phyloP scores from a whole-genome alignment of 1,139 yeast species.

The Citeromyces siamensis region DNA sequence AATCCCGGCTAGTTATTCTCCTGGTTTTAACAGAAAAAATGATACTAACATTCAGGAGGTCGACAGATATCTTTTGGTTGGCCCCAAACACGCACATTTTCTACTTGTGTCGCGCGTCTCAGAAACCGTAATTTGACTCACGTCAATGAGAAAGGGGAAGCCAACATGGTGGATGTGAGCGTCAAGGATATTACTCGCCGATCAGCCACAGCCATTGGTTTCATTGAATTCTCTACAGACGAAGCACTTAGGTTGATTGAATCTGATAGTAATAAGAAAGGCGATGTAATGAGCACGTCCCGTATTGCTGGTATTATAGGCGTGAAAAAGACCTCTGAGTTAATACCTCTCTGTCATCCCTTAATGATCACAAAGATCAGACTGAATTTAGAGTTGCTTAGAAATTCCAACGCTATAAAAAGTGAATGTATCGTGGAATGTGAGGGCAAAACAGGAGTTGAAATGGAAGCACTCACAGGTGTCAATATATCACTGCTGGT shows the following conservation, averaged over 20 bases:
- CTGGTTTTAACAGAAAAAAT: not conserved
- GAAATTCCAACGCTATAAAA: slow-evolving; percentile 15
- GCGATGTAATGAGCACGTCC: slow-evolving; percentile 34
- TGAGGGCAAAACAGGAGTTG: slow-evolving; percentile 37
- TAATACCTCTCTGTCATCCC: slow-evolving; percentile 38
- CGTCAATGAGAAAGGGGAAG: slow-evolving; percentile 27
- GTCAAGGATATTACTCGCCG: slow-evolving; percentile 24
- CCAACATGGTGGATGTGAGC: slow-evolving; percentile 33
- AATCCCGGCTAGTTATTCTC: not conserved
- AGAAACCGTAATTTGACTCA: slow-evolving; percentile 22
- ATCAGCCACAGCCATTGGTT: slow-evolving; percentile 28
- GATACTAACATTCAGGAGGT: not conserved
- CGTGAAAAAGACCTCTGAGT: slow-evolving; percentile 27
- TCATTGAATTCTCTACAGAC: slow-evolving; percentile 22
- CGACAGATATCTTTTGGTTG: not conserved
- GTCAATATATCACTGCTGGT: slow-evolving; percentile 27
- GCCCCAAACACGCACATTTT: not conserved
- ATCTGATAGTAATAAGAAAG: slow-evolving; percentile 27
- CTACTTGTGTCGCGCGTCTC: not conserved
- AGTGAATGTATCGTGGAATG: slow-evolving; percentile 26
- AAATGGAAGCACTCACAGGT: slow-evolving; percentile 40
- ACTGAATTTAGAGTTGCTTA: slow-evolving; percentile 15
- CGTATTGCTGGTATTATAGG: slow-evolving; percentile 38
- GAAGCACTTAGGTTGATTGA: slow-evolving; percentile 19
- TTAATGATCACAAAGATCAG: slow-evolving; percentile 25